These are phyloP conservation scores for Vigna mungo DNA, from an alignment of 306 rosid species.

Conservation along the genomic window DNA sequence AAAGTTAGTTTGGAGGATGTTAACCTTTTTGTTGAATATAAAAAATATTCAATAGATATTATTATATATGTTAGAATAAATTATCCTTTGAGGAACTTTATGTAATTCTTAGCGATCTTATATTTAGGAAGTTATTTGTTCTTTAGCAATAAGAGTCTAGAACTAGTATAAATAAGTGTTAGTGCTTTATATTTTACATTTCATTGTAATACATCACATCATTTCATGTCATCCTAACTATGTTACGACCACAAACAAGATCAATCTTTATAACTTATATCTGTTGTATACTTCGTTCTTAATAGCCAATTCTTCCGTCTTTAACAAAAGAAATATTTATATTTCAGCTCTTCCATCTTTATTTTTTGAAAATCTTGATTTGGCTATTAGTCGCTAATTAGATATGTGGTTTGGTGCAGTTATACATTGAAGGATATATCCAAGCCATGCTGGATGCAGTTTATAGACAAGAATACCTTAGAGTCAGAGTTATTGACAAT, in stretches of 20 bases:
- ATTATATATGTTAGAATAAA: background rate
- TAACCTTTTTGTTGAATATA: background rate
- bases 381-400: slow-evolving; percentile 31
- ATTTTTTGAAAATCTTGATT: slow-evolving; percentile 24
- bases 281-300: background rate
- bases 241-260: no score
- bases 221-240: background rate
- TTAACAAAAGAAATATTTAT: slow-evolving; percentile 17
- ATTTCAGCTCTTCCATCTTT: slow-evolving; percentile 24
- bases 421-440: slow-evolving; percentile 95
- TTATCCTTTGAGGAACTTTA: background rate
- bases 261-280: background rate
- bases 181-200: background rate
- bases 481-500: slow-evolving; percentile 88
- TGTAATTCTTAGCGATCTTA: background rate
- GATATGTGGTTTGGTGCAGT: slow-evolving; percentile 64
- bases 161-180: background rate
- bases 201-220: background rate
- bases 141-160: background rate
- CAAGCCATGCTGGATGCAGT: slow-evolving; percentile 96
- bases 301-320: background rate
- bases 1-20: background rate
- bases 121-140: background rate
- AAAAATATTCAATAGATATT: background rate
- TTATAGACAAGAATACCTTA: slow-evolving; percentile 88